A percentile compares a stretch with the other conserved stretches of the same genome.
Evolutionary conservation across 2,329 filamentous ascomycete genomes (phyloP).

Genomic region (Cercospora zeina): DNA sequence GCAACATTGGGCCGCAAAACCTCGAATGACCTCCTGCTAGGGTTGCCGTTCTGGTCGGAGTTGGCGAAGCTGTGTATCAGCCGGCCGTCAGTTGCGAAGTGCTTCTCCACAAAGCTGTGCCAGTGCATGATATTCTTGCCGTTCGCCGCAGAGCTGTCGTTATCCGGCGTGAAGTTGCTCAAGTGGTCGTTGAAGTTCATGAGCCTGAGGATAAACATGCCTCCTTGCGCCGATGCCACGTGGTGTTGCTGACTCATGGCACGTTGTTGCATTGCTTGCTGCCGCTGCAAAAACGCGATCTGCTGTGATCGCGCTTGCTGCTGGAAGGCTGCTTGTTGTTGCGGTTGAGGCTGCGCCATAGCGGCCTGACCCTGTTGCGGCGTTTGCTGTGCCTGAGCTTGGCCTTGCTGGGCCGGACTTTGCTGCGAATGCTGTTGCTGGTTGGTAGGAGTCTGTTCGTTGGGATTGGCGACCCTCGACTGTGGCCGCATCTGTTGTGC

Average conservation of each 20-base stretch:
- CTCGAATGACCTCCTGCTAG: constrained; percentile 74
- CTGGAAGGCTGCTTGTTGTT: constrained; percentile 39
- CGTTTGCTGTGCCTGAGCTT: constrained; percentile 41
- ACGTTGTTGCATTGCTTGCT: constrained; percentile 33
- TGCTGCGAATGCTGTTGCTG: constrained; percentile 35
- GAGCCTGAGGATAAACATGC: constrained; percentile 54
- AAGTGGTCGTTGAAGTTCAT: constrained; percentile 59
- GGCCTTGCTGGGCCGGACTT: constrained; percentile 39
- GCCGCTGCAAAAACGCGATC: constrained; percentile 34
- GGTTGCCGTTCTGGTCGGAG: constrained; percentile 34
- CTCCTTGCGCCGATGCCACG: constrained; percentile 33
- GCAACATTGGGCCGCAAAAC: constrained; percentile 78
- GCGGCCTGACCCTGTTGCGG: constrained; percentile 45
- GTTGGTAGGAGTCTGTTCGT: constrained; percentile 35
- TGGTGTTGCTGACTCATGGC: constrained; percentile 34
- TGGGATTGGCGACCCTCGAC: constrained; percentile 41
- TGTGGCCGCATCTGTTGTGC: constrained; percentile 45
- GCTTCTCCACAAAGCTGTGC: constrained; percentile 74
- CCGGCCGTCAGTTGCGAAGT: constrained; percentile 76
- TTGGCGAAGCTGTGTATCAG: constrained; percentile 56
- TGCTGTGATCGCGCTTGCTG: constrained; percentile 34
- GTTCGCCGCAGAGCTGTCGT: constrained; percentile 48
- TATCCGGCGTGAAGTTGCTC: constrained; percentile 50
- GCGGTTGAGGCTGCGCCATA: constrained; percentile 46
- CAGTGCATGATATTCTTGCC: constrained; percentile 72